These are phyloP conservation scores for Lodderomyces metapsilosis DNA, from an alignment of 1,139 yeast species.

Conservation along the genomic window DNA sequence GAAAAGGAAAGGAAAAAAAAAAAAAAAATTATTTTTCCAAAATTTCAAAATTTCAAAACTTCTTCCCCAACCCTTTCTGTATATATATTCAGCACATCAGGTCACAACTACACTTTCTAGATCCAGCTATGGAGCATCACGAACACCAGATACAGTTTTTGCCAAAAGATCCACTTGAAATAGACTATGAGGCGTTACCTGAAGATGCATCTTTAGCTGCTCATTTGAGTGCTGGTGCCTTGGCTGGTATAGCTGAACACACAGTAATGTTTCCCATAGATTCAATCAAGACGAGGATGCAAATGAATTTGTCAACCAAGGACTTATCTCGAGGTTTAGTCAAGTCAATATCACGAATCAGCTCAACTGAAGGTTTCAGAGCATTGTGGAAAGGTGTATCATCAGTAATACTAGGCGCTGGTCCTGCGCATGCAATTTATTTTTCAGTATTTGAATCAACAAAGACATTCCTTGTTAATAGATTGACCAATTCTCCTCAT, in stretches of 20 bases:
- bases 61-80: not conserved
- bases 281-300: slow-evolving; percentile 95
- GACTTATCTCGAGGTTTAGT: slow-evolving; percentile 44
- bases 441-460: slow-evolving; percentile 93
- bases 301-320: slow-evolving; percentile 52
- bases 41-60: not conserved
- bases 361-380: slow-evolving; percentile 85
- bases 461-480: slow-evolving; percentile 56
- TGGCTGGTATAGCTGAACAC: slow-evolving; percentile 98
- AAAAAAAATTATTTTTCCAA: too few relatives aligned
- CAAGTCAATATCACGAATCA: slow-evolving; percentile 67
- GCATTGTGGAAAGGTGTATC: slow-evolving; percentile 95
- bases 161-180: slow-evolving; percentile 38
- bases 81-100: too few relatives aligned
- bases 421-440: slow-evolving; percentile 98
- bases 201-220: slow-evolving; percentile 80
- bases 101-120: not conserved
- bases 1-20: not conserved
- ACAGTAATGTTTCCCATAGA: slow-evolving; percentile 96
- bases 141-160: slow-evolving; percentile 18
- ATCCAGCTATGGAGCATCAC: slow-evolving; percentile 6
- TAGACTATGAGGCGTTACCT: slow-evolving; percentile 92
- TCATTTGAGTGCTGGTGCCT: slow-evolving; percentile 89
- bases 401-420: slow-evolving; percentile 95
- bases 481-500: slow-evolving; percentile 30